Evolutionary conservation across 129 eudicot genomes (phyloP), one percentile per base, ranked within the genome.

Genomic region (Tanacetum coccineum): DNA sequence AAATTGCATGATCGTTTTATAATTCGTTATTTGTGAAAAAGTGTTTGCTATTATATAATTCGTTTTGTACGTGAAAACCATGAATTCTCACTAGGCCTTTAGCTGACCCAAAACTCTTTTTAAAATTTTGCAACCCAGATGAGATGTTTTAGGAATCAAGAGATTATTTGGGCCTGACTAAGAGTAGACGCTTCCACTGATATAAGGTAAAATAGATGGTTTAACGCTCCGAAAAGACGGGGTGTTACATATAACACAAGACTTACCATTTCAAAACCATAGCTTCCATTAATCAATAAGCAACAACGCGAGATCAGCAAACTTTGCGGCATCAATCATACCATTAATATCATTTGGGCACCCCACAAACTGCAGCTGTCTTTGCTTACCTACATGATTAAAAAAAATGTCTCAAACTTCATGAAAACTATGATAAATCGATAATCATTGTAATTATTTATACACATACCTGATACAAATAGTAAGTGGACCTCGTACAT

Each of bases 211-310:
- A n/a, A n/a, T n/a, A n/a, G n/a, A n/a, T n/a, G n/a, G n/a, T n/a
- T n/a, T n/a, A n/a, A n/a, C n/a, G n/a, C n/a, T n/a, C n/a, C n/a
- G n/a, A n/a, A n/a, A n/a, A n/a, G n/a, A n/a, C n/a, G n/a, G n/a
- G n/a, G n/a, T n/a, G n/a, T n/a, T 30, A 7, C 9, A n/a, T 32
- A n/a, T 2, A 61, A 25, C 13, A 10, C 9, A 53, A 14, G 61
- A 54, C 85, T 64, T 67, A 88, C 98, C 98, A 93, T 93, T 88
- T 93, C 98, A 79, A 93, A 93, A 17, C 98, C 98, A 79, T 88
- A 93, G 76, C 97, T 90, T 70, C 97, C 97, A 72, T n/a, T n/a
- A n/a, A n/a, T 92, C 98, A 66, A 88, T 80, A 25, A 92, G 95
- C 62, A 92, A 82, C 75, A 92, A 54, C 4, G 96, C 98, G 36